Conservation (phyloP, 257 asterid species). For the Henckelia pumila region DNA sequence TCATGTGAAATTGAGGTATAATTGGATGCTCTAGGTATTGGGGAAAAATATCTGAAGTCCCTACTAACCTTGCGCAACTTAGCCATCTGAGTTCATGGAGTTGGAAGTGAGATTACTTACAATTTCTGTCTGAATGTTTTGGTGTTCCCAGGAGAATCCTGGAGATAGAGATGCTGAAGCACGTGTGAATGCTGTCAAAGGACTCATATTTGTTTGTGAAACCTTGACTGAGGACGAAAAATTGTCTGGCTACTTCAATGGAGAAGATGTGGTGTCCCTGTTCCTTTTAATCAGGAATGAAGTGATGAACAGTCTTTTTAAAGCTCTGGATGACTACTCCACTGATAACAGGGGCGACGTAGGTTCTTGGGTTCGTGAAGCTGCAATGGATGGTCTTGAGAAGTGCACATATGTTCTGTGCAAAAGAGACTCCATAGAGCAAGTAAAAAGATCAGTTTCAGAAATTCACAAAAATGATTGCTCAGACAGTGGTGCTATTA, state of each 20-base stretch:
- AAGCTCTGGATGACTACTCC: constrained; percentile 91
- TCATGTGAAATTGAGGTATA: constrained; percentile 82
- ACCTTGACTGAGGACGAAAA: constrained; percentile 52
- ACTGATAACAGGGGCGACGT: constrained; percentile 96
- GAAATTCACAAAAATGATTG: too few relatives aligned
- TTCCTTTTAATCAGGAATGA: constrained; percentile 56
- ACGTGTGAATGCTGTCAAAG: constrained; percentile 87
- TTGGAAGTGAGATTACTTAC: constrained; percentile 1
- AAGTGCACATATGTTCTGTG: constrained; percentile 84
- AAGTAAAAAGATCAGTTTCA: constrained; percentile 28
- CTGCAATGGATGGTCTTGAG: constrained; percentile 92
- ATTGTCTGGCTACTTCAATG: constrained; percentile 39
- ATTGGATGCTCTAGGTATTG: constrained; percentile 26
- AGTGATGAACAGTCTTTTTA: constrained; percentile 75
- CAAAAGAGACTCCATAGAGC: constrained; percentile 41
- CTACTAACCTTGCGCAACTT: neutral
- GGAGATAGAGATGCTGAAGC: constrained; percentile 94
- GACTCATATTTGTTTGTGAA: constrained; percentile 74
- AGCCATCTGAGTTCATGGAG: constrained; percentile 11
- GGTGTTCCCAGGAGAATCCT: constrained; percentile 64
- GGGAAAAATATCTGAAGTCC: constrained; percentile 14
- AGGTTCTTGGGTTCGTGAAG: constrained; percentile 99
- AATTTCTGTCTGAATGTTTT: constrained; percentile 21
- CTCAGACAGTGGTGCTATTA: constrained; percentile 25
- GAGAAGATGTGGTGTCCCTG: constrained; percentile 51